Evolutionary conservation across 2,329 filamentous ascomycete species (phyloP).

Genomic region (Pleurostoma richardsiae): DNA sequence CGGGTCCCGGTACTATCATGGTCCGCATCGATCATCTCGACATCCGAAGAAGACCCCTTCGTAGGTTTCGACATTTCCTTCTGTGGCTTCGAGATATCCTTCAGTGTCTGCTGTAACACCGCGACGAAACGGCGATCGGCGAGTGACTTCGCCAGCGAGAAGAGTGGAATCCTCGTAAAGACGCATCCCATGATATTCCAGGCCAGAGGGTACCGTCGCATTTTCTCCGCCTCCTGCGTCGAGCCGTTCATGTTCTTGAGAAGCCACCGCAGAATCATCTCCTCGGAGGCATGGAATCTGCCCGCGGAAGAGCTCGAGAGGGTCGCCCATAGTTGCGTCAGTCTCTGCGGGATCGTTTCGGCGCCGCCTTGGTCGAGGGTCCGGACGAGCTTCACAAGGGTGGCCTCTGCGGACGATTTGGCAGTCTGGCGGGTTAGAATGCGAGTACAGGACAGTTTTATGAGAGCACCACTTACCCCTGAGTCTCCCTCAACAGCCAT

Average conservation of each 20-base stretch:
- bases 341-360: constrained; percentile 37
- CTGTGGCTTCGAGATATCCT: constrained; percentile 43
- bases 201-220: constrained; percentile 50
- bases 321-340: constrained; percentile 42
- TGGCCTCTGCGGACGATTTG: constrained; percentile 12
- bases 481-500: too few species aligned
- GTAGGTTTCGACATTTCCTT: constrained; percentile 1
- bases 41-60: constrained; percentile 10
- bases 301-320: constrained; percentile 35
- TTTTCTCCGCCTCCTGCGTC: constrained; percentile 39
- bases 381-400: constrained; percentile 47
- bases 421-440: neutral
- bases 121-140: constrained; percentile 63
- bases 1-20: constrained; percentile 12
- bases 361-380: constrained; percentile 48
- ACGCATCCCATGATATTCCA: constrained; percentile 60
- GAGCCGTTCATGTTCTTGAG: constrained; percentile 54
- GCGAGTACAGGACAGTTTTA: too few species aligned
- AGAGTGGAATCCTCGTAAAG: constrained; percentile 60
- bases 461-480: too few species aligned
- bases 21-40: constrained; percentile 18
- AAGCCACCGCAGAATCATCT: constrained; percentile 57
- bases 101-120: constrained; percentile 61
- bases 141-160: constrained; percentile 66
- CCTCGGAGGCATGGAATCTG: constrained; percentile 47